Percentiles rank a stretch among this genome's conserved stretches.
Evolutionary conservation across 2,329 filamentous ascomycete genomes (phyloP).

Genomic region (Diaporthe sp.): DNA sequence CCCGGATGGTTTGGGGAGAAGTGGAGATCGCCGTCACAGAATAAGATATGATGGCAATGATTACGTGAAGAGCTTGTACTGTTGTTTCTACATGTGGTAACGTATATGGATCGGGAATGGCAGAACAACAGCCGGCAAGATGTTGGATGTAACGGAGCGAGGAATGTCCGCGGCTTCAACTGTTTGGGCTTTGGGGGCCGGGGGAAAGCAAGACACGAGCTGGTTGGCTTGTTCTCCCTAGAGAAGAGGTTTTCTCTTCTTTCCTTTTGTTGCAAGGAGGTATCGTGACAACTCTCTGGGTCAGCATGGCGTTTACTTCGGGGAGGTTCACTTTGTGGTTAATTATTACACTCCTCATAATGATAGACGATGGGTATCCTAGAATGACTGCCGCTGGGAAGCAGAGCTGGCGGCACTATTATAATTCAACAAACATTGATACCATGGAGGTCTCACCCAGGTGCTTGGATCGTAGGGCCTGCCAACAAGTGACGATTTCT

Average conservation of each 20-base stretch:
- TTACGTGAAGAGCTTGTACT: background rate
- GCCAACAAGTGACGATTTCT: background rate
- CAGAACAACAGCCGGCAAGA: background rate
- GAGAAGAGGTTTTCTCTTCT: background rate
- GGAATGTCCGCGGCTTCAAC: background rate
- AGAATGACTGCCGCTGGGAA: background rate
- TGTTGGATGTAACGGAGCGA: background rate
- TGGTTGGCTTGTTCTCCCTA: background rate
- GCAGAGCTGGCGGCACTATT: background rate
- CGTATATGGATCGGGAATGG: background rate
- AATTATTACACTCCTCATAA: background rate
- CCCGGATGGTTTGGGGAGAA: background rate
- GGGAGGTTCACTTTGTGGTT: background rate
- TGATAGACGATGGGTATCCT: conserved; percentile 24
- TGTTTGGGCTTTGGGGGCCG: background rate
- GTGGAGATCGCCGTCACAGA: background rate
- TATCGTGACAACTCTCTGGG: conserved; percentile 8
- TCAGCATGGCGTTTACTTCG: conserved; percentile 28
- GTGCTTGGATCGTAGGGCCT: background rate
- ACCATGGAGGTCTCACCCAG: background rate
- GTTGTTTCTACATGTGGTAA: background rate
- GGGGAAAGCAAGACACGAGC: background rate
- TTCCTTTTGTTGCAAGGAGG: conserved; percentile 1
- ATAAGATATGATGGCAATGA: background rate
- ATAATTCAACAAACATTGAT: background rate